Base-by-base conservation (phyloP, 345 rosid genomes). In the Euclidium syriacum region DNA sequence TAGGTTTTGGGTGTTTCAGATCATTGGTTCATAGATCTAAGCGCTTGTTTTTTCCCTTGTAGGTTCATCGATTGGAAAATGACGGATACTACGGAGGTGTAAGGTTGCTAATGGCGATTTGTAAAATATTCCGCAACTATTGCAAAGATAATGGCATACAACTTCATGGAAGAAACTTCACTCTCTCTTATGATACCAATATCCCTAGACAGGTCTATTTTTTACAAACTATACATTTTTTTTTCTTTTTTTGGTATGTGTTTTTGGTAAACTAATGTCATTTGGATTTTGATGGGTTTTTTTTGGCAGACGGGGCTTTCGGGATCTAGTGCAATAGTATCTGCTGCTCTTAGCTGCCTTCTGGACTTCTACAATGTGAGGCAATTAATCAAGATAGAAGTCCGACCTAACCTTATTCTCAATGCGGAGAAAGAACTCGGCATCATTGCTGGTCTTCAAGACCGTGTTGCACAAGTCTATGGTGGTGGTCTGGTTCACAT, bases 191-290 rank as follows among this genome's bases (percentile, higher is more conserved):
- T 62, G 96, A 90, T 15, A 87, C 97, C 33, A 90, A 94, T 30
- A 87, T 90, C 67, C 99, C 97, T 67, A 95, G 99, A 60, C 97
- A 94, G 97, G 97, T n/a, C n/a, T n/a, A n/a, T n/a, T n/a, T n/a
- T n/a, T n/a, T n/a, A n/a, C n/a, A n/a, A n/a, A n/a, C n/a, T n/a
- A n/a, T n/a, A n/a, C n/a, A n/a, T n/a, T n/a, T n/a, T n/a, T n/a
- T n/a, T n/a, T n/a, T n/a, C n/a, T n/a, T n/a, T n/a, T n/a, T n/a
- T n/a, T n/a, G n/a, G n/a, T n/a, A n/a, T n/a, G n/a, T n/a, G n/a
- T n/a, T n/a, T n/a, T n/a, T n/a, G n/a, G n/a, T n/a, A n/a, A n/a
- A n/a, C n/a, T n/a, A n/a, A n/a, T n/a, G n/a, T n/a, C 12, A 16
- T 46, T 48, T 27, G 24, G 23, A 32, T 54, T 35, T n/a, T n/a